Base-by-base conservation (phyloP, 2,329 filamentous ascomycete genomes). In the Scytalidium lignicola region DNA sequence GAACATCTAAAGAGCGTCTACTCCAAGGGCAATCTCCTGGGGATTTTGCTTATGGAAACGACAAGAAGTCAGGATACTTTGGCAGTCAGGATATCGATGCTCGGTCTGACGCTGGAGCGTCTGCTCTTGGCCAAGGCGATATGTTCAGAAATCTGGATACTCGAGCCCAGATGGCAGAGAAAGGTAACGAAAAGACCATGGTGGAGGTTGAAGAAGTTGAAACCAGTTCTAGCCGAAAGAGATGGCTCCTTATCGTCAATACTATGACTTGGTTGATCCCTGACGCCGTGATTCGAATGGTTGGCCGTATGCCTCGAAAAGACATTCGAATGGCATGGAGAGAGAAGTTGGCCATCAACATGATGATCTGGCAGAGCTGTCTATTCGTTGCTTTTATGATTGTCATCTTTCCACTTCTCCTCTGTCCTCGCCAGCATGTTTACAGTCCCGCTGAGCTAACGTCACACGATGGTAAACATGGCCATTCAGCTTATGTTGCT, bases 141-240 rank as follows among this genome's bases (percentile, higher is more conserved):
- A 96, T 99, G 92, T 99, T 99, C 76, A 89, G 90, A 63, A 96
- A 96, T 61, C 76, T 97, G 7, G 92, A 97, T 58, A 96, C 92
- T 6, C 82, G 90, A 55, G 88, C 95, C 65, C 88, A 96, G 65
- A 90, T 99, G 81, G 89, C 92, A 0, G 92, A 97, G 70, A 92
- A 95, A 58, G 89, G 89, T 53, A 95, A 96, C 57, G 89, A 95
- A 58, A 90, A 92, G 68, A 83, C 88, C 15, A 80, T 96, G 70
- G 83, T 88, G 51, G 92, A 96, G 67, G 88, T 99, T 2, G 93
- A 99, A 55, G 88, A 91, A 61, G 81, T 85, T 55, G 80, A 80
- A 42, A 82, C 88, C 52, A 92, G 88, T 44, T 74, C 83, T 5
- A 88, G 83, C 60, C 88, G 93, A 54, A 95, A 92, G 71, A 82